phyloP scores from a whole-genome alignment of 202 grass and related monocot species.

The Setaria viridis region DNA sequence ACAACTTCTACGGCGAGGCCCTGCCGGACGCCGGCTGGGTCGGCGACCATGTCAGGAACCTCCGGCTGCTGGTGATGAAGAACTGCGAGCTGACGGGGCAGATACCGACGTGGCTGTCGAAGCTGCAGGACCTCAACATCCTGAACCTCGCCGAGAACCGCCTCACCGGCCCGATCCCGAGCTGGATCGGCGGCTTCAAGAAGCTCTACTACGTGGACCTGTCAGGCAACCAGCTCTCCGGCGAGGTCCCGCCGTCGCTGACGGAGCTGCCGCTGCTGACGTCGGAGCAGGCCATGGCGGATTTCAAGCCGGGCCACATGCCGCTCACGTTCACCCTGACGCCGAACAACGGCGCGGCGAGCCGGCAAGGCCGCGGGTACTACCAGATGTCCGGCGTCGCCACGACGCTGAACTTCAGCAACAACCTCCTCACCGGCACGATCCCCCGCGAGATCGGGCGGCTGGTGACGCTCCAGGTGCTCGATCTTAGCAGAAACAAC shows the following conservation, averaged over 20 bases:
- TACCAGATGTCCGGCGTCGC: conserved; percentile 71
- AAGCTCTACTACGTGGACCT: conserved; percentile 54
- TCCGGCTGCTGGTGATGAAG: conserved; percentile 62
- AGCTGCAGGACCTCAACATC: conserved; percentile 67
- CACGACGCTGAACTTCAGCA: conserved; percentile 55
- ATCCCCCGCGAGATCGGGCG: conserved; percentile 48
- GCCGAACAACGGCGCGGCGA: background rate
- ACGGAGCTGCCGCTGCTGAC: conserved; percentile 45
- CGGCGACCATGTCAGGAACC: conserved; percentile 39
- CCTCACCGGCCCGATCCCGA: conserved; percentile 63
- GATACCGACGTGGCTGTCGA: conserved; percentile 68
- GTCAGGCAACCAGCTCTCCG: conserved; percentile 46
- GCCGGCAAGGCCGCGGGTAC: conserved; percentile 52
- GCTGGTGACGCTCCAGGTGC: conserved; percentile 56
- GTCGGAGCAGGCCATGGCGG: conserved; percentile 42
- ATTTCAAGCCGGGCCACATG: conserved; percentile 37
- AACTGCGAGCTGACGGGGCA: conserved; percentile 56
- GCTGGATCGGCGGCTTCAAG: conserved; percentile 63
- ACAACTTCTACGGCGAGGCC: conserved; percentile 63
- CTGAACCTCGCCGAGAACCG: conserved; percentile 61
- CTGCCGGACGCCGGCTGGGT: conserved; percentile 56
- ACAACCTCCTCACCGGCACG: conserved; percentile 51
- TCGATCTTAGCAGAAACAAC: conserved; percentile 64
- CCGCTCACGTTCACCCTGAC: conserved; percentile 47
- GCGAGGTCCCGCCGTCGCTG: conserved; percentile 44